Evolutionary conservation across 306 rosid species (phyloP), one percentile per base, ranked within the genome.

Genomic region (Cicer judaicum): DNA sequence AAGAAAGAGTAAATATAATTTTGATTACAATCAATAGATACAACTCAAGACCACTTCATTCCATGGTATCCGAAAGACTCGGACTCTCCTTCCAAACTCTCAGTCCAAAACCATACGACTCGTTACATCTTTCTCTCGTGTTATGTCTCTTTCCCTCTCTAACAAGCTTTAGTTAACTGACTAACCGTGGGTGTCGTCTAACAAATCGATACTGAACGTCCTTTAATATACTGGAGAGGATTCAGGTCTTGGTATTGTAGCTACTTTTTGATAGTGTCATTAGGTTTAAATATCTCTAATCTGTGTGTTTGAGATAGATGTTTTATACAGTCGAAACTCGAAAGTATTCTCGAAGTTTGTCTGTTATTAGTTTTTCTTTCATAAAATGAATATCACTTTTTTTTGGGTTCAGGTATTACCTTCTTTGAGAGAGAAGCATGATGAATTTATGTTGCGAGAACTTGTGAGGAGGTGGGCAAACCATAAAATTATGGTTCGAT

Each of bases 391-490:
- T 57, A 56, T 41, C 24, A 15, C 44, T 8, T 59, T 11, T 66
- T 39, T 44, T 64, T 54, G 9, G 43, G 15, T 68, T 82, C 64
- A 92, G 97, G 98, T 90, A 55, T 65, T 90, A 59, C 97, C 97
- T 12, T 84, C 97, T 66, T 74, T 92, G 79, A 81, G 84, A 81
- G 97, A 90, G 82, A 92, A 90, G 79, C 97, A 87, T 7, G 93
- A 86, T 71, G 96, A 90, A 48, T 88, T 85, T 78, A 86, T 92
- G 93, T 72, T 92, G 82, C 86, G 86, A 55, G 98, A 92, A 75
- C 90, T 92, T 64, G 92, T 87, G 29, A 85, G 76, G 76, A 85
- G 98, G 80, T 90, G 98, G 98, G 75, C 85, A 24, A 90, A 87
- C 80, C 91, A 89, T 80, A 89, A 87, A 79, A 71, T 89, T 19